Evolutionary conservation across 192 early-diverging fungal species (phyloP), one percentile per base, ranked within the genome.

Genomic region (Funneliformis mosseae): DNA sequence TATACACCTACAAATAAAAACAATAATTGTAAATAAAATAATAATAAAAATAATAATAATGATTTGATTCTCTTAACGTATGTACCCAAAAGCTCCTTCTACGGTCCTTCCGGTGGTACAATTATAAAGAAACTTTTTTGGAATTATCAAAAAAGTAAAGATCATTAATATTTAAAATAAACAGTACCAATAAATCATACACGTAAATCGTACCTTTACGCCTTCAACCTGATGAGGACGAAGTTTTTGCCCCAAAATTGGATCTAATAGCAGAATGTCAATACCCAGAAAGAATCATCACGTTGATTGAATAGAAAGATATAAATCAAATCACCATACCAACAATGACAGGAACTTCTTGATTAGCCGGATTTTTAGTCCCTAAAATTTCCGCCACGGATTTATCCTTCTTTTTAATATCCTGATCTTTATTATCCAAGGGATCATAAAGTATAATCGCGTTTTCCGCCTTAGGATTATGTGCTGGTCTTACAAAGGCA

Each of bases 201-300:
- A 43, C 12, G 10, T 14, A 45, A 50, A 25, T 46, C 4, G 46
- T 68, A 78, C 77, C 64, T 87, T 87, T 45, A 99, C 96, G 43
- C 98, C 98, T 76, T 99, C 97, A 38, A 98, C 89, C 81, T 99
- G 96, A 83, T 99, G 98, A 4, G 97, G 97, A 16, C 98, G 92
- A 78, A 99, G 82, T 39, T 96, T 91, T 72, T 91, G 91, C 1
- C 90, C 90, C 1, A 99, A 88, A 1, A 91, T 84, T 7, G 98
- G 98, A 83, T 99, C 98, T 2, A 93, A 64, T 55, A 25, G 10
- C 27, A 8, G 21, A 21, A 8, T 8, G 39, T 33, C 1, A 33
- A 33, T 33, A 33, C 33, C 3, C 33, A 3, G 33, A 33, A 33
- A 39, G 27, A 50, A 50, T 28, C 6, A 66, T 18, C 2, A 21